Conservation (phyloP, 805 yeast species). For the Metschnikowia gruessii region DNA sequence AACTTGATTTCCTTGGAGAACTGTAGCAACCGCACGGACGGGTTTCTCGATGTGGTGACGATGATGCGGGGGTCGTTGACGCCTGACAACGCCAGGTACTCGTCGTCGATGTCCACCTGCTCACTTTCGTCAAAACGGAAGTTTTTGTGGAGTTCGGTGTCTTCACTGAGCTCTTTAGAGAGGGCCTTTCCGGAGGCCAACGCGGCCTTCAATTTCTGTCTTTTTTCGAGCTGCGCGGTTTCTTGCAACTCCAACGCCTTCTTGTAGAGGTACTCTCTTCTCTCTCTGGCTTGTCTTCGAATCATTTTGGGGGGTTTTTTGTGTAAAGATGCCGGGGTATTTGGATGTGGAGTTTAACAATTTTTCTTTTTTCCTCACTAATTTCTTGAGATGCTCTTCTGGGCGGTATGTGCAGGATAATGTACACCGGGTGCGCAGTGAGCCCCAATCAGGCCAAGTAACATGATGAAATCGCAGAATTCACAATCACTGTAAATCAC, state of each 20-base stretch:
- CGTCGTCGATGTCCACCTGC: conserved; percentile 77
- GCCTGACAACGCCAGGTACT: conserved; percentile 84
- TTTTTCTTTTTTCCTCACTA: conserved; percentile 1
- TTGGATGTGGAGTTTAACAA: neutral
- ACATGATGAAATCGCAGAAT: no score
- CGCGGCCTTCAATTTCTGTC: conserved; percentile 83
- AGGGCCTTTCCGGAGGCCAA: conserved; percentile 88
- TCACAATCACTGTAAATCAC: no score
- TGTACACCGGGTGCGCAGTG: neutral
- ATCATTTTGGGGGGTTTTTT: conserved; percentile 41
- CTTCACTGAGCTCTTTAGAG: conserved; percentile 89
- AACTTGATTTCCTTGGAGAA: conserved; percentile 90
- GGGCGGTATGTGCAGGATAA: conserved; percentile 1
- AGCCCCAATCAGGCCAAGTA: no score
- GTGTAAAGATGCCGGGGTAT: neutral
- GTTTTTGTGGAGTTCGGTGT: conserved; percentile 73
- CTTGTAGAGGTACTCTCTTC: conserved; percentile 88
- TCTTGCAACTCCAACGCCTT: conserved; percentile 91
- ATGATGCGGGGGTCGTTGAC: conserved; percentile 85
- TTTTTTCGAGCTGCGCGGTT: conserved; percentile 76
- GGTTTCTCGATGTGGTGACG: conserved; percentile 92
- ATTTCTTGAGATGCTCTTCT: conserved; percentile 7
- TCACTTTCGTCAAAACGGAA: conserved; percentile 83
- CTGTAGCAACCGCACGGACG: conserved; percentile 79
- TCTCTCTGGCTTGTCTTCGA: conserved; percentile 92